Evolutionary conservation across 352 stramenopile genomes (phyloP).

Genomic region (Elongisporangium anandrum): DNA sequence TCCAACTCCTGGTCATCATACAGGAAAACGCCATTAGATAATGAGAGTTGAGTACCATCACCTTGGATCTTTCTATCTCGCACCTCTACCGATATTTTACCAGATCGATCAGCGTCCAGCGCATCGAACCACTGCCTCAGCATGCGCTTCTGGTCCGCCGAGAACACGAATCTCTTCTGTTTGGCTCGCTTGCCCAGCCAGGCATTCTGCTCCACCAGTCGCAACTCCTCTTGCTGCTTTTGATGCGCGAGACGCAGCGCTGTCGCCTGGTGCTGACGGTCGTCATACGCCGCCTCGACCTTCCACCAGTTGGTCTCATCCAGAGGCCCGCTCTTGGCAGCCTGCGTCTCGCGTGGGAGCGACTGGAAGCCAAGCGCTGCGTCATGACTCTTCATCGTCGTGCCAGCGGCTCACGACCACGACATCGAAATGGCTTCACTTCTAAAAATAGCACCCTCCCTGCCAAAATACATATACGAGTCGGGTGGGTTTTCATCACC

Average conservation of each 20-base stretch:
- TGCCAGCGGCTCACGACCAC: background rate
- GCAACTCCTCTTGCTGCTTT: slow-evolving; percentile 36
- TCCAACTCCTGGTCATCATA: slow-evolving; percentile 53
- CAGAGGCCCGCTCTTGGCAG: background rate
- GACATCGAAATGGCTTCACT: background rate
- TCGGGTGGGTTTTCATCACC: too few relatives aligned
- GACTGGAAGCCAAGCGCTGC: background rate
- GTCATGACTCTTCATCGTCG: background rate
- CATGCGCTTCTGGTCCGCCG: slow-evolving; percentile 67
- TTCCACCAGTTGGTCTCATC: background rate
- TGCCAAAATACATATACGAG: background rate
- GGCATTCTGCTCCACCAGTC: slow-evolving; percentile 54
- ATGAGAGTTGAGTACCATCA: too few relatives aligned
- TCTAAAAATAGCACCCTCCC: background rate
- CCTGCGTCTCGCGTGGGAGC: background rate
- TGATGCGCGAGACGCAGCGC: background rate
- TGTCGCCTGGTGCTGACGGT: background rate
- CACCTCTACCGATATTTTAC: slow-evolving; percentile 71
- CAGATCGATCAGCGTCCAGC: slow-evolving; percentile 57
- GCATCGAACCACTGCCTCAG: slow-evolving; percentile 74
- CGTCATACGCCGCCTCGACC: background rate
- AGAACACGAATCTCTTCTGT: slow-evolving; percentile 57
- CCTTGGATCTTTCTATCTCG: too few relatives aligned
- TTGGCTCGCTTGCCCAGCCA: slow-evolving; percentile 72
- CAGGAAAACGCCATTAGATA: too few relatives aligned